Conservation (phyloP, 257 asterid genomes). For the Scutellaria barbata region DNA sequence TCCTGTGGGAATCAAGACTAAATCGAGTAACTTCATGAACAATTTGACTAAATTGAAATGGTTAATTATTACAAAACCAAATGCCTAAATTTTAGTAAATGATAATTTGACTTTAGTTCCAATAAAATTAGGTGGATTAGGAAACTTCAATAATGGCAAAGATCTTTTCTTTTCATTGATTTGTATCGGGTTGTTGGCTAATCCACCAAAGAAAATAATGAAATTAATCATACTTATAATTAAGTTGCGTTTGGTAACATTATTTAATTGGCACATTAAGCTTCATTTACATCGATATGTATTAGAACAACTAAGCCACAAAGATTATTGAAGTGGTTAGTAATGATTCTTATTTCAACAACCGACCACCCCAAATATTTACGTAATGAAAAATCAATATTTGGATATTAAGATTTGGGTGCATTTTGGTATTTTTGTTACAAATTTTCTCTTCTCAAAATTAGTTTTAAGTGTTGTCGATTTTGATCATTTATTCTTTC, state of each 20-base stretch:
- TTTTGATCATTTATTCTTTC: too few species aligned
- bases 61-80: too few species aligned
- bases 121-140: conserved; percentile 25
- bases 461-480: too few species aligned
- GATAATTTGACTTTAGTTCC: conserved; percentile 7
- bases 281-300: not conserved
- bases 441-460: too few species aligned
- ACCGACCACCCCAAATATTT: conserved; percentile 29
- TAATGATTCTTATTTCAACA: conserved; percentile 29
- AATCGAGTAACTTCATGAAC: too few species aligned
- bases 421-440: too few species aligned
- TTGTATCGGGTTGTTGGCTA: conserved; percentile 42
- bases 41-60: too few species aligned
- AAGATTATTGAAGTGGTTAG: conserved; percentile 52
- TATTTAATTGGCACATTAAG: conserved; percentile 30
- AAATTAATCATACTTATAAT: conserved; percentile 24
- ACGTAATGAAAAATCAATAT: not conserved
- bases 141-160: not conserved
- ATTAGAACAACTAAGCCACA: conserved; percentile 33
- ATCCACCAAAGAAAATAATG: conserved; percentile 36
- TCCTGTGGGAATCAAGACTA: too few species aligned
- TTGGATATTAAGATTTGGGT: too few species aligned
- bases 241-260: conserved; percentile 48
- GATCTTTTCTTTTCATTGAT: not conserved
- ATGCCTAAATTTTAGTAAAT: not conserved